Evolutionary conservation across 2,329 filamentous ascomycete genomes (phyloP).

Genomic region (Beauveria asiatica): DNA sequence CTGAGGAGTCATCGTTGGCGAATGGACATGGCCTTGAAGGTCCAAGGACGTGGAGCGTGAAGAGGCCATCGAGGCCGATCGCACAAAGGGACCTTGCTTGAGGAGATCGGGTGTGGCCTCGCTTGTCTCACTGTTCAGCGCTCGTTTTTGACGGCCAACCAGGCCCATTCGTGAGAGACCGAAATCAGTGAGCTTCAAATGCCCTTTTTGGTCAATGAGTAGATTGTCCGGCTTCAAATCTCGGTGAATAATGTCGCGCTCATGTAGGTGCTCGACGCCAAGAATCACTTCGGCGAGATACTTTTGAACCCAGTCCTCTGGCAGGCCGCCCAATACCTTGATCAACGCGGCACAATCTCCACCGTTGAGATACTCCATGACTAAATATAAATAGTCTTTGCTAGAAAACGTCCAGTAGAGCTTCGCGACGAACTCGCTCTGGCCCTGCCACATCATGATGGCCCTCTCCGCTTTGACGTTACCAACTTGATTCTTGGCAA

Average conservation of each 20-base stretch:
- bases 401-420: constrained; percentile 99
- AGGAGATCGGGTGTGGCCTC: constrained; percentile 89
- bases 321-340: constrained; percentile 83
- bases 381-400: constrained; percentile 96
- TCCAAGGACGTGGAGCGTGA: constrained; percentile 93
- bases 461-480: constrained; percentile 98
- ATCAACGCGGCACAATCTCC: constrained; percentile 95
- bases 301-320: constrained; percentile 97
- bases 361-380: constrained; percentile 98
- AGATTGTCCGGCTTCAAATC: constrained; percentile 97
- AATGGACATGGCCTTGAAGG: constrained; percentile 62
- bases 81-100: constrained; percentile 84
- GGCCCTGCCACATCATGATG: constrained; percentile 99
- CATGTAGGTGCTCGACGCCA: constrained; percentile 94
- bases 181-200: constrained; percentile 95
- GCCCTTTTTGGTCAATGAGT: constrained; percentile 91
- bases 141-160: constrained; percentile 90
- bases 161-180: constrained; percentile 95
- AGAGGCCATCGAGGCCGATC: constrained; percentile 76
- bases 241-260: constrained; percentile 88
- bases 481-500: constrained; percentile 97
- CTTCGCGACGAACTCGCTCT: constrained; percentile 98
- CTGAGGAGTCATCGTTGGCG: constrained; percentile 75
- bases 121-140: constrained; percentile 64
- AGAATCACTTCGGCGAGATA: constrained; percentile 93